phyloP scores from a whole-genome alignment of 179 eudicot genomes.

The Silene vulgaris region DNA sequence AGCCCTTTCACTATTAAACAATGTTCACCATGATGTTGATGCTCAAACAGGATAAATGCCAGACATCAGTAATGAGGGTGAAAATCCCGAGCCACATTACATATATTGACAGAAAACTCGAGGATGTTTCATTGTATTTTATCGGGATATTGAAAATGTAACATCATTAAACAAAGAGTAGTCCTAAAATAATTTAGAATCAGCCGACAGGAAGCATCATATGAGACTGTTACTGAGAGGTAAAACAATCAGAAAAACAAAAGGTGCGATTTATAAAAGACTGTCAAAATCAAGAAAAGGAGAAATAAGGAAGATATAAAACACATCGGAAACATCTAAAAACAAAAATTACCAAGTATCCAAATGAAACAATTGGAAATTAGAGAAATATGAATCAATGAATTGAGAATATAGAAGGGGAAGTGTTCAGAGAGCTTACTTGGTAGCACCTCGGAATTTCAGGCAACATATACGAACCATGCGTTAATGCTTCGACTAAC shows the following conservation, averaged over 20 bases:
- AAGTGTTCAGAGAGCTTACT: constrained; percentile 36
- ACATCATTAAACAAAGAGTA: not conserved
- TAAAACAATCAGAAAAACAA: not conserved
- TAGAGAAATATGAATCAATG: not conserved
- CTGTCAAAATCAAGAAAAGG: not conserved
- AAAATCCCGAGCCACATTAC: not conserved
- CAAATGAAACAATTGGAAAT: not conserved
- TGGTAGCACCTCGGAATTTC: constrained; percentile 84
- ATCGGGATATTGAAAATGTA: not conserved
- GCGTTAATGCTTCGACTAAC: constrained; percentile 83
- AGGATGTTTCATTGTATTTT: not conserved
- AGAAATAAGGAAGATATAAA: not conserved
- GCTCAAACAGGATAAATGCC: not conserved
- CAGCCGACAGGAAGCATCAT: not conserved
- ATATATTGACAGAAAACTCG: not conserved
- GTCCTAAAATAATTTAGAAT: not conserved
- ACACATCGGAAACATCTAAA: not conserved
- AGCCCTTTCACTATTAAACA: not conserved
- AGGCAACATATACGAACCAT: constrained; percentile 84
- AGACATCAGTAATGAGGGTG: not conserved
- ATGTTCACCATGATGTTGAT: not conserved
- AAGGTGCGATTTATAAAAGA: not conserved
- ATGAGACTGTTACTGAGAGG: not conserved
- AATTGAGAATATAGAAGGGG: not conserved
- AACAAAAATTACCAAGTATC: not conserved